phyloP scores from a whole-genome alignment of 257 asterid genomes.

The Solanum arcanum region DNA sequence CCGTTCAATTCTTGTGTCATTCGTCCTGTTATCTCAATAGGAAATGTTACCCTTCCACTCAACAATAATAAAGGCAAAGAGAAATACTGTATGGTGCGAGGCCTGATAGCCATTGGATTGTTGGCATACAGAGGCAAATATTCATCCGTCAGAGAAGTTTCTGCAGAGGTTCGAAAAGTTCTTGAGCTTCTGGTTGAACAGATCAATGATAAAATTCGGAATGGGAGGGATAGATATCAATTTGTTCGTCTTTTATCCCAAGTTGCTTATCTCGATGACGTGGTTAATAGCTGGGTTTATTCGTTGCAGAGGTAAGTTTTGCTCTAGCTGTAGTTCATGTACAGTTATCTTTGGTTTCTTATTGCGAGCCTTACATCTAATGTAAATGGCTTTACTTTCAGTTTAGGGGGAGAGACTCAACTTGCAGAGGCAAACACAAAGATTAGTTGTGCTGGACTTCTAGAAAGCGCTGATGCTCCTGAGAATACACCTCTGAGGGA shows the following conservation, averaged over 20 bases:
- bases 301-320: constrained; percentile 56
- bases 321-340: background rate
- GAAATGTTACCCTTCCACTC: constrained; percentile 26
- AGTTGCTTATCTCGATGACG: constrained; percentile 90
- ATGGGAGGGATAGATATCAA: constrained; percentile 66
- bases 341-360: background rate
- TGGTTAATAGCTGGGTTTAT: constrained; percentile 76
- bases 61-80: constrained; percentile 36
- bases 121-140: constrained; percentile 81
- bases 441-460: constrained; percentile 5
- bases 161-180: constrained; percentile 66
- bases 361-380: constrained; percentile 5
- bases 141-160: constrained; percentile 54
- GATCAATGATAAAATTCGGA: constrained; percentile 60
- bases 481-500: constrained; percentile 19
- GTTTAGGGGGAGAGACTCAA: constrained; percentile 60
- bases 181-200: constrained; percentile 54
- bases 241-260: constrained; percentile 70
- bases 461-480: constrained; percentile 3
- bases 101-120: constrained; percentile 86
- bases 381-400: constrained; percentile 21
- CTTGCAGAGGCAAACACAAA: constrained; percentile 24
- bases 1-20: constrained; percentile 86
- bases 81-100: constrained; percentile 52
- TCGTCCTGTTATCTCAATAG: constrained; percentile 44